Percentiles rank a stretch among this genome's conserved stretches.
Conservation (phyloP, 345 rosid genomes). For the Eucalyptus microcorys region DNA sequence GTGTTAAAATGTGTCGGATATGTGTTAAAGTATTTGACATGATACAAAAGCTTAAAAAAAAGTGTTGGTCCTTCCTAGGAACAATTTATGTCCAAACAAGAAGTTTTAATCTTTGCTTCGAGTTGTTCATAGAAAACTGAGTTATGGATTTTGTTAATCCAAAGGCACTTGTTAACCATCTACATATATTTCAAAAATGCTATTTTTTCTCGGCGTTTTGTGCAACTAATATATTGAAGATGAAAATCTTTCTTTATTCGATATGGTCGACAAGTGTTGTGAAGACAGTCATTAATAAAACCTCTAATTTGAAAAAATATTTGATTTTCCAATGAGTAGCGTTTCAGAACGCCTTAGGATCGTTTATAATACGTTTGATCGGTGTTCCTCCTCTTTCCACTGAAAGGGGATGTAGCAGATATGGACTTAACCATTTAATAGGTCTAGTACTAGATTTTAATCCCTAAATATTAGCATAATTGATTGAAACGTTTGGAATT, state of each 20-base stretch:
- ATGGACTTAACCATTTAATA: not conserved
- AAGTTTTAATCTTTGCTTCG: not conserved
- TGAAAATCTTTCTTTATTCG: not conserved
- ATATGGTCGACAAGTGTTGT: not conserved
- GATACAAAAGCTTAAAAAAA: no score
- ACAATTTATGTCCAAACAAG: no score
- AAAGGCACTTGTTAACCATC: not conserved
- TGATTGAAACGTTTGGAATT: not conserved
- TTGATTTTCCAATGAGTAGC: not conserved
- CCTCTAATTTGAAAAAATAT: not conserved
- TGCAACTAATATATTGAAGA: not conserved
- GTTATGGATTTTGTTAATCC: not conserved
- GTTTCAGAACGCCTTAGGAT: not conserved
- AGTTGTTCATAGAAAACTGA: not conserved
- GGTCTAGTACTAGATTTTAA: not conserved
- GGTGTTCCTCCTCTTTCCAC: not conserved
- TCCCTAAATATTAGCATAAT: not conserved
- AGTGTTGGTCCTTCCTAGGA: no score
- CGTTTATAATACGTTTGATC: not conserved
- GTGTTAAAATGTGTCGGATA: rapidly evolving
- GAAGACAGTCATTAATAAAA: no score
- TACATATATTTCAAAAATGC: not conserved
- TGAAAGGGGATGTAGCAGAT: not conserved
- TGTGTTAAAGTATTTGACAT: no score
- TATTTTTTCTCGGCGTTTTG: not conserved